These are phyloP conservation scores for Pestalotiopsis sp. DNA, from an alignment of 2,329 filamentous ascomycete species.

Conservation along the genomic window DNA sequence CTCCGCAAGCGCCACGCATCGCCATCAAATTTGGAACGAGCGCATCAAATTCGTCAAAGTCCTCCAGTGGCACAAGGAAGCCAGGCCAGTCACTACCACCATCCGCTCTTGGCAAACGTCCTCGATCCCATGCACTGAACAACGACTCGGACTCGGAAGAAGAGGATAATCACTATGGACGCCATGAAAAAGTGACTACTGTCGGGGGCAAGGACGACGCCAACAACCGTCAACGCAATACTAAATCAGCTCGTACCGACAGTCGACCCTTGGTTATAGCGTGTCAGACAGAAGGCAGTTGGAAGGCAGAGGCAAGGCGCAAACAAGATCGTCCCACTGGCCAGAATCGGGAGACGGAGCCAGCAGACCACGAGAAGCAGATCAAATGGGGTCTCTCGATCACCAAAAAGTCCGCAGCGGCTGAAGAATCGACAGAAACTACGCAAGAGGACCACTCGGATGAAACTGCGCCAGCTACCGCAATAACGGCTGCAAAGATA, in stretches of 20 bases:
- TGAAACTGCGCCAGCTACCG: background rate
- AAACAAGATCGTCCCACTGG: constrained; percentile 13
- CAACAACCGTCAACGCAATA: constrained; percentile 18
- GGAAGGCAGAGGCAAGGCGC: constrained; percentile 32
- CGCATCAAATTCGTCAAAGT: constrained; percentile 28
- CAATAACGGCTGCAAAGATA: constrained; percentile 12
- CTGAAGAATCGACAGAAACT: background rate
- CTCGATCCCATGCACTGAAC: constrained; percentile 42
- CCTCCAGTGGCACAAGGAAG: constrained; percentile 29
- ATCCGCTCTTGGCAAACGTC: constrained; percentile 51
- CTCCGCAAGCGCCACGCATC: constrained; percentile 39
- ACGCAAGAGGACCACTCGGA: background rate
- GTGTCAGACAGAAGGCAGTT: constrained; percentile 34
- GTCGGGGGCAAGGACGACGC: constrained; percentile 29
- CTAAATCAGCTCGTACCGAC: constrained; percentile 15
- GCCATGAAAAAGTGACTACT: constrained; percentile 32
- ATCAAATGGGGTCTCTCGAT: constrained; percentile 39
- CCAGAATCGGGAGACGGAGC: constrained; percentile 22
- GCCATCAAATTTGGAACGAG: constrained; percentile 49
- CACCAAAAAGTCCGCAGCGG: constrained; percentile 25
- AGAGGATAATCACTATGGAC: constrained; percentile 24
- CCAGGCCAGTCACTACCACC: constrained; percentile 33
- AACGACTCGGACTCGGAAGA: constrained; percentile 48
- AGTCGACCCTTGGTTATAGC: constrained; percentile 26
- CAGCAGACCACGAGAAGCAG: constrained; percentile 34